These are phyloP conservation scores for Hypoxylon sp. DNA, from an alignment of 2,329 filamentous ascomycete genomes.

Conservation along the genomic window DNA sequence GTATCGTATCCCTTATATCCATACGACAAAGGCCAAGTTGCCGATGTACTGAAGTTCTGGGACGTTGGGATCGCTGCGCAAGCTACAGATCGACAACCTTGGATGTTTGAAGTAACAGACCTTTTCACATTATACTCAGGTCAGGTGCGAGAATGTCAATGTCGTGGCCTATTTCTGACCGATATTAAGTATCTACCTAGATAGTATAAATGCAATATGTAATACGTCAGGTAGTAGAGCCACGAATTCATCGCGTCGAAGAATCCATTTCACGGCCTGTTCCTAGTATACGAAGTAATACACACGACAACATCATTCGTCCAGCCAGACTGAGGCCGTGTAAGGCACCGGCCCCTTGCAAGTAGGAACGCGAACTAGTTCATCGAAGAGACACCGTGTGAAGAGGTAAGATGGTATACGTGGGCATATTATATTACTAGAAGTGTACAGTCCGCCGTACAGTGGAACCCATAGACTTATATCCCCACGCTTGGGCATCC, in stretches of 20 bases:
- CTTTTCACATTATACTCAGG: conserved; percentile 8
- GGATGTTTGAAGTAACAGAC: conserved; percentile 30
- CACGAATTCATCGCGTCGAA: conserved; percentile 15
- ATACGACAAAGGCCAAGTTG: conserved; percentile 39
- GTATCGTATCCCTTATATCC: conserved; percentile 33
- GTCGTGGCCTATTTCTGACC: conserved; percentile 27
- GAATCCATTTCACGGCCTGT: conserved; percentile 7
- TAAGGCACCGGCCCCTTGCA: conserved; percentile 5
- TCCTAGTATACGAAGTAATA: too few relatives aligned
- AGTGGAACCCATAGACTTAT: conserved; percentile 2
- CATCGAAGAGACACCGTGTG: conserved; percentile 10
- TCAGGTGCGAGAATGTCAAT: conserved; percentile 22
- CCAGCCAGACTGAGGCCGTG: conserved; percentile 26
- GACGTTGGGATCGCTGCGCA: conserved; percentile 26
- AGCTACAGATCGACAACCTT: conserved; percentile 34
- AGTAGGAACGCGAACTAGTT: neutral
- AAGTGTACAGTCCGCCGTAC: conserved; percentile 4
- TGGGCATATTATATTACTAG: conserved; percentile 2
- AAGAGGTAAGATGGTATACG: conserved; percentile 4
- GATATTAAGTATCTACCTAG: too few relatives aligned
- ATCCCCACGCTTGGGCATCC: conserved; percentile 10
- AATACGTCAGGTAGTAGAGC: conserved; percentile 20
- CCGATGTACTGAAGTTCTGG: conserved; percentile 18
- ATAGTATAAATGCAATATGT: too few relatives aligned
- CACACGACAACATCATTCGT: conserved; percentile 11